Evolutionary conservation across 2,329 filamentous ascomycete genomes (phyloP).

Genomic region (Aspergillus pseudoglaucus): DNA sequence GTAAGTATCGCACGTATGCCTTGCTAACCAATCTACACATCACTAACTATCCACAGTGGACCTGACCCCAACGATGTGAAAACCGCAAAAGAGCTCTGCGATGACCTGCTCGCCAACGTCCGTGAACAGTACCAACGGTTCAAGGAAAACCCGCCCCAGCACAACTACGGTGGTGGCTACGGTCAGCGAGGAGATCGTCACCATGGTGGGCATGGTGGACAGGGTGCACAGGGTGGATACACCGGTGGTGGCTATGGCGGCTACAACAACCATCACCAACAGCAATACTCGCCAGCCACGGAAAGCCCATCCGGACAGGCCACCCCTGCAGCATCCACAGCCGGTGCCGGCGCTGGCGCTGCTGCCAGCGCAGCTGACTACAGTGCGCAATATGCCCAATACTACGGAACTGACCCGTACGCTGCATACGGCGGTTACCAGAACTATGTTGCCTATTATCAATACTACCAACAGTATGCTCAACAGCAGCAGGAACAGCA

Average conservation of each 20-base stretch:
- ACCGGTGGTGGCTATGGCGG: slow-evolving; percentile 32
- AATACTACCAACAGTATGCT: slow-evolving; percentile 65
- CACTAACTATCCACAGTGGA: slow-evolving; percentile 53
- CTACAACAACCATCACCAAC: slow-evolving; percentile 31
- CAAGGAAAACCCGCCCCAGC: slow-evolving; percentile 70
- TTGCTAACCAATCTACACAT: not conserved
- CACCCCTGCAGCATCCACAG: slow-evolving; percentile 2
- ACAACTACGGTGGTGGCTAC: slow-evolving; percentile 55
- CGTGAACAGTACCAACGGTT: slow-evolving; percentile 84
- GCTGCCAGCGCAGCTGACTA: slow-evolving; percentile 54
- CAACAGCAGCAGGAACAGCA: slow-evolving; percentile 43
- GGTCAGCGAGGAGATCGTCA: slow-evolving; percentile 47
- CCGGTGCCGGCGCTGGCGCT: slow-evolving; percentile 13
- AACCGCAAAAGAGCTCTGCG: slow-evolving; percentile 78
- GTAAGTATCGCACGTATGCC: slow-evolving; percentile 49
- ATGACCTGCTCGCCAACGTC: slow-evolving; percentile 80
- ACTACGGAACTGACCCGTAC: slow-evolving; percentile 76
- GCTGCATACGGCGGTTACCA: slow-evolving; percentile 85
- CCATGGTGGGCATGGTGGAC: slow-evolving; percentile 38
- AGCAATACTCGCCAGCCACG: slow-evolving; percentile 39
- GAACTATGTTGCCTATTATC: slow-evolving; percentile 57
- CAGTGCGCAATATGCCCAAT: slow-evolving; percentile 74
- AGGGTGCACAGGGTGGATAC: slow-evolving; percentile 37
- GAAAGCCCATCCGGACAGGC: slow-evolving; percentile 38
- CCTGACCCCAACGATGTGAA: slow-evolving; percentile 82